Percentiles rank a stretch among this genome's conserved stretches.
phyloP scores from a whole-genome alignment of 495 filamentous ascomycete species.

The Viridothelium virens region DNA sequence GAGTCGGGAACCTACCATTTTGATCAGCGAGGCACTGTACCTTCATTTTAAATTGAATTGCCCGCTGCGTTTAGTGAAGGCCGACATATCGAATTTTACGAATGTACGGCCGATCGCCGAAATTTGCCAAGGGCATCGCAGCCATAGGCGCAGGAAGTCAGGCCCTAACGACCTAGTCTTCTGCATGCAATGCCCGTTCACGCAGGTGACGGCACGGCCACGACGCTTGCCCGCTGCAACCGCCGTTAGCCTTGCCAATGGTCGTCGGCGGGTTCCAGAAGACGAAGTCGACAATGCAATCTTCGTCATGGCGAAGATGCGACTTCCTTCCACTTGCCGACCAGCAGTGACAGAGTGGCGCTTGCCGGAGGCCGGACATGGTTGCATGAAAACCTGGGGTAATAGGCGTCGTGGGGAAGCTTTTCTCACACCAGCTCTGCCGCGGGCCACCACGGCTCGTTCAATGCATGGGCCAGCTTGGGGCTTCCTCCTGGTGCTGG shows the following conservation, averaged over 20 bases:
- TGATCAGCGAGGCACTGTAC: neutral
- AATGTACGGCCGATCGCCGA: constrained; percentile 8
- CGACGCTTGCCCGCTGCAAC: constrained; percentile 10
- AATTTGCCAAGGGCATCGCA: constrained; percentile 6
- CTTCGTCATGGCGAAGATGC: too few species aligned
- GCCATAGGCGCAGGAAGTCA: neutral
- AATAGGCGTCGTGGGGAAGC: neutral
- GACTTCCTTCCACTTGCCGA: too few species aligned
- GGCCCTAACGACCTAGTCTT: neutral
- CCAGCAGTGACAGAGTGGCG: too few species aligned
- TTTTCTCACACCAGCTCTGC: neutral
- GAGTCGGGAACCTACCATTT: neutral
- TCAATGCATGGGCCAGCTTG: neutral
- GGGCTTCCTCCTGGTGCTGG: neutral
- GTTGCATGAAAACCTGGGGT: constrained; percentile 6
- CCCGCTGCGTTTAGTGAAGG: neutral
- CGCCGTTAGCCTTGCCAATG: constrained; percentile 7
- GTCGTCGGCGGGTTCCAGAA: neutral
- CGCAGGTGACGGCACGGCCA: constrained; percentile 9
- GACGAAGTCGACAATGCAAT: too few species aligned
- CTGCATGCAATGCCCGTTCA: constrained; percentile 9
- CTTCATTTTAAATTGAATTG: neutral
- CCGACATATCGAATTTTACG: neutral
- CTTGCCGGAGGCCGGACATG: neutral
- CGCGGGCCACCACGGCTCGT: constrained; percentile 11